Evolutionary conservation across 2,329 filamentous ascomycete genomes (phyloP), one percentile per base, ranked within the genome.

Genomic region (Ophiocordyceps sinensis): DNA sequence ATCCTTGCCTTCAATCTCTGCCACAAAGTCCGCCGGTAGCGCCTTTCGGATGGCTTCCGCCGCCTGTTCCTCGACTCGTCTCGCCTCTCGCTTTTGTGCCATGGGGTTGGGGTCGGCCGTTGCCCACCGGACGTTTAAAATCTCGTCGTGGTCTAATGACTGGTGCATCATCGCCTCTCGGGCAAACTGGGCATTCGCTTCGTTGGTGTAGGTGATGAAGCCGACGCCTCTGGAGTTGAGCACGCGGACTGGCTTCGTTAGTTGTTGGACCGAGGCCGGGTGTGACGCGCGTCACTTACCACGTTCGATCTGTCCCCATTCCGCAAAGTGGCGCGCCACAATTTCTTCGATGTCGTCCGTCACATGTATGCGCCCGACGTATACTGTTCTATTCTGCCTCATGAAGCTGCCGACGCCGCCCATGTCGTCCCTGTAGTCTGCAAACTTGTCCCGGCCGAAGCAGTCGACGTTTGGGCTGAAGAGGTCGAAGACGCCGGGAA

Each of bases 141-240:
- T 80, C 63, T 98, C 91, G 47, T 78, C 81, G 59, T 96, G 82
- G 53, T 98, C 91, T 26, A 98, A 68, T 1, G 79, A 77, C 63
- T 98, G 91, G 56, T 95, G 86, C 5, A 86, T 85, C 89, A 98
- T 96, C 1, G 91, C 85, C 60, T 94, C 87, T 57, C 89, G 89
- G 4, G 87, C 87, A 52, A 94, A 94, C 57, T 94, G 82, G 3
- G 83, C 81, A 52, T 91, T 93, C 35, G 84, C 80, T 56, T 94
- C 85, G 57, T 94, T 94, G 21, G 76, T 74, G 57, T 96, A 96
- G 10, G 93, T 98, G 42, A 98, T 80, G 59, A 98, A 98, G 0
- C 81, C 93, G 17, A 98, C 91, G 41, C 91, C 93, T 34, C 89
- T 69, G 1, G 78, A 80, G 43, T 93, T 95, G 13, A 98, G 67